These are phyloP conservation scores for Blastobotrys apis DNA, from an alignment of 1,139 yeast species.

Conservation along the genomic window DNA sequence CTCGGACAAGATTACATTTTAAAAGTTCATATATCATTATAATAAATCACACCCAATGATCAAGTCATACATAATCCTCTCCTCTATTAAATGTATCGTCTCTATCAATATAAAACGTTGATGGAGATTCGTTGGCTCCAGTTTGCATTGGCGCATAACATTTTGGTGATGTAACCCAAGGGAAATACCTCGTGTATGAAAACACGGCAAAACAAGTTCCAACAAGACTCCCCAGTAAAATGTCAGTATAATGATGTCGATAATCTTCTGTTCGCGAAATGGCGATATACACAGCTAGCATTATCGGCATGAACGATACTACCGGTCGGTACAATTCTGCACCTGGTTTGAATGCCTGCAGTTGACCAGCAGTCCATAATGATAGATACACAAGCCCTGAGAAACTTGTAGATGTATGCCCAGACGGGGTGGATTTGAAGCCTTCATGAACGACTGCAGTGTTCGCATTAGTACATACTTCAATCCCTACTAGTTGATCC, in stretches of 20 bases:
- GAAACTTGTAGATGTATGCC: conserved; percentile 70
- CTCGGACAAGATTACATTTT: too few species aligned
- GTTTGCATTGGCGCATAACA: conserved; percentile 26
- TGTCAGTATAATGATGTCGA: conserved; percentile 70
- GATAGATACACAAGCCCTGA: conserved; percentile 59
- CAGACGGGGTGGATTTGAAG: conserved; percentile 75
- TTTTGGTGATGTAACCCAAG: conserved; percentile 20
- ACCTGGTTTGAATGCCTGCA: conserved; percentile 39
- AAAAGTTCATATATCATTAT: too few species aligned
- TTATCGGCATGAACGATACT: conserved; percentile 29
- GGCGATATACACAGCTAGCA: conserved; percentile 30
- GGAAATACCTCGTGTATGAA: conserved; percentile 37
- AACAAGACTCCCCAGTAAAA: conserved; percentile 52
- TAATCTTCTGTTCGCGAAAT: conserved; percentile 49
- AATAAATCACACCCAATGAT: too few species aligned
- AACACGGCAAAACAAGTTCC: conserved; percentile 49
- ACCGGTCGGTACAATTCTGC: conserved; percentile 31
- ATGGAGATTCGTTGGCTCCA: too few species aligned
- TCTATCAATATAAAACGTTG: too few species aligned
- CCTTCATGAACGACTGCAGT: conserved; percentile 52
- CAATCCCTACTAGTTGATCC: conserved; percentile 45
- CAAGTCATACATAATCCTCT: too few species aligned
- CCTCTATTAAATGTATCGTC: too few species aligned
- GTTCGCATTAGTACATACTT: conserved; percentile 48
- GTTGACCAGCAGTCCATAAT: conserved; percentile 61